These are phyloP conservation scores for Zygoascus meyerae DNA, from an alignment of 1,139 yeast genomes.

Conservation along the genomic window DNA sequence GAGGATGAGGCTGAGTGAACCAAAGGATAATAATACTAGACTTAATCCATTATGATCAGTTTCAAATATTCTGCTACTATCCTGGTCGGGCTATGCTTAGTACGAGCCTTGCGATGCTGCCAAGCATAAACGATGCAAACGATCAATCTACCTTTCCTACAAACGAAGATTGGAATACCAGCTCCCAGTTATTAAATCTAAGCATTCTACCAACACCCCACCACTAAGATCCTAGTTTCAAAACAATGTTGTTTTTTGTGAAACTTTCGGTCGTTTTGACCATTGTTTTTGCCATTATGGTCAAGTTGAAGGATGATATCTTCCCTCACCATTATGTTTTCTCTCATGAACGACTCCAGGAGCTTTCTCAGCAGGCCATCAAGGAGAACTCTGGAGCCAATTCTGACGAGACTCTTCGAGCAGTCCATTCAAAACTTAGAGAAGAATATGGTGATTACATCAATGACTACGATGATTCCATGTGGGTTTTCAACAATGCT, in stretches of 20 bases:
- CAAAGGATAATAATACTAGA: no score
- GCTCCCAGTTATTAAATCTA: no score
- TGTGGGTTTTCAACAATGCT: conserved; percentile 96
- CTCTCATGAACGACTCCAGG: conserved; percentile 44
- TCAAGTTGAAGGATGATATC: conserved; percentile 20
- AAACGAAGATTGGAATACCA: no score
- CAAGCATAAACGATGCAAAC: no score
- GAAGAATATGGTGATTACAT: conserved; percentile 62
- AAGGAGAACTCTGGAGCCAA: conserved; percentile 49
- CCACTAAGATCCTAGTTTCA: not conserved
- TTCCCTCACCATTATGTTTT: conserved; percentile 62
- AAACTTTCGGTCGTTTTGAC: conserved; percentile 10
- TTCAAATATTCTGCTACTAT: no score
- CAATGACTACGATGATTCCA: conserved; percentile 64
- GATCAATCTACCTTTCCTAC: no score
- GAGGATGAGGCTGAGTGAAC: no score
- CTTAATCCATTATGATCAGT: no score
- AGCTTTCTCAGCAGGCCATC: conserved; percentile 44
- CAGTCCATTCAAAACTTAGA: conserved; percentile 55
- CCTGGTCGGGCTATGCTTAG: no score
- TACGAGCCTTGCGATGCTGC: no score
- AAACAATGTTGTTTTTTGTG: not conserved
- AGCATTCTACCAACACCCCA: not conserved
- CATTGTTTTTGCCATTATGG: conserved; percentile 16
- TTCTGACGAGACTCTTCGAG: conserved; percentile 54